phyloP scores from a whole-genome alignment of 2,329 filamentous ascomycete species.

The Aureobasidium vineae region DNA sequence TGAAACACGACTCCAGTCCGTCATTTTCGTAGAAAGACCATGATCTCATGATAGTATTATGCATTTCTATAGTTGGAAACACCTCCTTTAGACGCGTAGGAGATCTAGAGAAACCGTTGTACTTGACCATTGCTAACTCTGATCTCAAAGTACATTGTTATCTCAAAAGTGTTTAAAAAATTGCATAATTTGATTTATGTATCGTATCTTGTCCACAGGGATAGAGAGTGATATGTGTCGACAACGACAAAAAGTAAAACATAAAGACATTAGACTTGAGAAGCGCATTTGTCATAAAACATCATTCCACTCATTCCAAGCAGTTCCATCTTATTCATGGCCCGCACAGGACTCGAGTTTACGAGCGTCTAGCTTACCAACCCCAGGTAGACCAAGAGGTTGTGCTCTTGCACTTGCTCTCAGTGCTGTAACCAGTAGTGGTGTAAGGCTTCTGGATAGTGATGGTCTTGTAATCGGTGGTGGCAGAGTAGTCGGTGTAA shows the following conservation, averaged over 20 bases:
- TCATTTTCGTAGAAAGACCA: too few species aligned
- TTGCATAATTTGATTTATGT: not conserved
- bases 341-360: too few species aligned
- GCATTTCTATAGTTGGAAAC: too few species aligned
- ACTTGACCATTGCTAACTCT: not conserved
- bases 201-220: not conserved
- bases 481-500: not conserved
- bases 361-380: not conserved
- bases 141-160: too few species aligned
- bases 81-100: too few species aligned
- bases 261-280: not conserved
- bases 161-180: not conserved
- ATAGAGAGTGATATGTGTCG: not conserved
- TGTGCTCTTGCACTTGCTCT: conserved; percentile 6
- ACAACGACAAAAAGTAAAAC: not conserved
- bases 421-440: not conserved
- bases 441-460: conserved; percentile 19
- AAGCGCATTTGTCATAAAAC: not conserved
- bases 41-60: too few species aligned
- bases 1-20: too few species aligned
- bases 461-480: conserved; percentile 19
- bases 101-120: too few species aligned
- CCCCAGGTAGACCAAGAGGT: conserved; percentile 24
- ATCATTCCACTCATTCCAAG: not conserved
- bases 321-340: not conserved